Percentiles rank a stretch among this genome's conserved stretches.
phyloP scores from a whole-genome alignment of 1,284 basidiomycete genomes.

The Microbotryum lychnidis-dioicae region DNA sequence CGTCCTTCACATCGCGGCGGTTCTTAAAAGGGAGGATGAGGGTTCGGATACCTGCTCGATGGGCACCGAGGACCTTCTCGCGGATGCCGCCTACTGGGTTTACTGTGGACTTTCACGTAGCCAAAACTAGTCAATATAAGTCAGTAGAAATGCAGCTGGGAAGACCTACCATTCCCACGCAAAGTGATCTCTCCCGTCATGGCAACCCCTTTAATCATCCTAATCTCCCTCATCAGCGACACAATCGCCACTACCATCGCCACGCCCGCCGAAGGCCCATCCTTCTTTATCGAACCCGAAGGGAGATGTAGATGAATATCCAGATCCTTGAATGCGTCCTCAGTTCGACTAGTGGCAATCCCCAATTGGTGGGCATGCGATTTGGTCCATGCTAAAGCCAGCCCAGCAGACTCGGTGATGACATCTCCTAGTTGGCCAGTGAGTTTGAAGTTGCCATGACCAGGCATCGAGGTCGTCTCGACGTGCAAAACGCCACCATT shows the following conservation, averaged over 20 bases:
- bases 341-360: conserved; percentile 57
- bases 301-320: conserved; percentile 85
- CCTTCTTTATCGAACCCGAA: conserved; percentile 75
- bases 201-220: conserved; percentile 44
- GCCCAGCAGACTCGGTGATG: conserved; percentile 79
- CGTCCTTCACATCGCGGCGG: conserved; percentile 73
- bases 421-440: conserved; percentile 51
- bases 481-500: conserved; percentile 68
- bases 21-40: conserved; percentile 75
- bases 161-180: conserved; percentile 53
- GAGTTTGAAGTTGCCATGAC: conserved; percentile 24
- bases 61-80: conserved; percentile 72
- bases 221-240: conserved; percentile 26
- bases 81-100: conserved; percentile 76
- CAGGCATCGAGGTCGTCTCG: conserved; percentile 30
- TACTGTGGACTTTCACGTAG: conserved; percentile 40
- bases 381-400: conserved; percentile 64
- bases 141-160: conserved; percentile 66
- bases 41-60: conserved; percentile 69
- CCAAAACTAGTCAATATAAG: not conserved
- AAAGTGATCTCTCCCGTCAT: conserved; percentile 81
- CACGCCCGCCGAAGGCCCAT: conserved; percentile 79
- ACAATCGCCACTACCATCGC: conserved; percentile 77
- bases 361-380: conserved; percentile 70
- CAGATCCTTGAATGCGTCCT: conserved; percentile 66